Conservation (phyloP, 2,329 filamentous ascomycete genomes). For the Helotiales sp. region DNA sequence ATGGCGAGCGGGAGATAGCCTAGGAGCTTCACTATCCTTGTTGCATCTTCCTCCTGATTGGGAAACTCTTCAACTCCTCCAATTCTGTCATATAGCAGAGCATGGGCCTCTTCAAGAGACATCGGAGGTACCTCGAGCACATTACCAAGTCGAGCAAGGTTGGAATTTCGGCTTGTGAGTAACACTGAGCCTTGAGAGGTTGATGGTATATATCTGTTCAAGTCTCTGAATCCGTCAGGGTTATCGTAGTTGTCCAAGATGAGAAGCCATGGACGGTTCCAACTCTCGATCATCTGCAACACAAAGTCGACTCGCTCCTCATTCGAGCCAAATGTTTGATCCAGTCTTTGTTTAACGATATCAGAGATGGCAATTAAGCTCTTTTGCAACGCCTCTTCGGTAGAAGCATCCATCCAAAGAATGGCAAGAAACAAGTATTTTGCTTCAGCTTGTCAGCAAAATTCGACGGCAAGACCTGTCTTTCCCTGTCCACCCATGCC, state of each 20-base stretch:
- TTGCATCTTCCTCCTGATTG: background rate
- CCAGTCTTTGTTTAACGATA: background rate
- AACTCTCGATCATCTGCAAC: constrained; percentile 10
- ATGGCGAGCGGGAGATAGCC: constrained; percentile 3
- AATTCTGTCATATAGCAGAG: background rate
- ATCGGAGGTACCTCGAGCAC: background rate
- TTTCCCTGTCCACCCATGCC: background rate
- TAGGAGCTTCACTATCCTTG: background rate
- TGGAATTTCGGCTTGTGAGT: background rate
- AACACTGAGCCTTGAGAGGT: background rate
- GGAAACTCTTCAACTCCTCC: background rate
- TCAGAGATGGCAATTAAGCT: background rate
- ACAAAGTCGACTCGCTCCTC: background rate
- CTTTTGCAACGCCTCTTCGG: background rate
- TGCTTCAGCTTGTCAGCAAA: background rate
- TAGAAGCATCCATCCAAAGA: background rate
- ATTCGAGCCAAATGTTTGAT: background rate
- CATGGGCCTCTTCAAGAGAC: background rate
- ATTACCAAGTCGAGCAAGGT: background rate
- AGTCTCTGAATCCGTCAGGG: background rate
- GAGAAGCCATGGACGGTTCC: constrained; percentile 1
- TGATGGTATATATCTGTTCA: background rate
- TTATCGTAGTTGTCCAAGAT: constrained; percentile 26
- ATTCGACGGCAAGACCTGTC: background rate
- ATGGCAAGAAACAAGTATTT: background rate